A percentile compares a stretch with the other conserved stretches of the same genome.
phyloP scores from a whole-genome alignment of 73 alveolate species.

The Stentor coeruleus region DNA sequence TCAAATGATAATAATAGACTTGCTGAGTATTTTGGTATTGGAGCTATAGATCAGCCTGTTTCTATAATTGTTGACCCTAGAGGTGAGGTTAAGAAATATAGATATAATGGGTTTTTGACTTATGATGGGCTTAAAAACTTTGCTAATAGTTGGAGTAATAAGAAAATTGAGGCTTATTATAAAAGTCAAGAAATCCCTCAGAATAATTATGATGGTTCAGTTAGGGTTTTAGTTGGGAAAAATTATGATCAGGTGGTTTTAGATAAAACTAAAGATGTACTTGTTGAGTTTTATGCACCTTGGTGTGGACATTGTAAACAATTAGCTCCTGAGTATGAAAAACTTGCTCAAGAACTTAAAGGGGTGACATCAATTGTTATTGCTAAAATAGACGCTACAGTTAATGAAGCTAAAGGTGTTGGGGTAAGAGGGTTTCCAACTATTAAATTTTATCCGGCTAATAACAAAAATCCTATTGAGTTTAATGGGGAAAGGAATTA shows the following conservation, averaged over 20 bases:
- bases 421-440: slow-evolving; percentile 90
- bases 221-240: slow-evolving; percentile 87
- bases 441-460: slow-evolving; percentile 52
- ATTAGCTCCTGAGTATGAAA: slow-evolving; percentile 87
- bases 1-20: slow-evolving; percentile 77
- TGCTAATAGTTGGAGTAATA: slow-evolving; percentile 60
- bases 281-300: slow-evolving; percentile 52
- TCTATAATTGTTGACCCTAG: slow-evolving; percentile 60
- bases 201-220: slow-evolving; percentile 72
- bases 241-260: slow-evolving; percentile 78
- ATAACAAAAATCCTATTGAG: slow-evolving; percentile 4
- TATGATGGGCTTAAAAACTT: slow-evolving; percentile 50
- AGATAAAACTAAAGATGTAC: slow-evolving; percentile 80
- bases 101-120: slow-evolving; percentile 53
- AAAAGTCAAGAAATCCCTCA: slow-evolving; percentile 88
- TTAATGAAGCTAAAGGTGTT: slow-evolving; percentile 77
- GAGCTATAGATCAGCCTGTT: slow-evolving; percentile 59
- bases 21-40: slow-evolving; percentile 83
- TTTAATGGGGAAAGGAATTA: no score
- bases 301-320: slow-evolving; percentile 71
- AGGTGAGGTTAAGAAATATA: slow-evolving; percentile 56
- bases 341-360: slow-evolving; percentile 75
- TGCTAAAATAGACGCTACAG: slow-evolving; percentile 92
- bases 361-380: slow-evolving; percentile 60
- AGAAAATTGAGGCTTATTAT: slow-evolving; percentile 61